phyloP scores from a whole-genome alignment of 2,329 filamentous ascomycete genomes.

The Trichoderma afroharzianum region DNA sequence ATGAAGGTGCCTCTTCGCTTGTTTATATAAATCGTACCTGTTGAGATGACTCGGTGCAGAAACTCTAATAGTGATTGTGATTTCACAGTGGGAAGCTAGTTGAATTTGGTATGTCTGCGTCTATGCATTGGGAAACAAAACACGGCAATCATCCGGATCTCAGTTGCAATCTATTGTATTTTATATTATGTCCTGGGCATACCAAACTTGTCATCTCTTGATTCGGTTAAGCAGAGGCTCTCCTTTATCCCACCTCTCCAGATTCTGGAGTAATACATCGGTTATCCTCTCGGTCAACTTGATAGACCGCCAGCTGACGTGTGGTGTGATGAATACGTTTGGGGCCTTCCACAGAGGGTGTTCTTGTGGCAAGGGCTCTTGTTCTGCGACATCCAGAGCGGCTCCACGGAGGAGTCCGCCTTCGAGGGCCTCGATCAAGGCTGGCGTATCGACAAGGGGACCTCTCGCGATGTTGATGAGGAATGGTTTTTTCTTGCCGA shows the following conservation, averaged over 20 bases:
- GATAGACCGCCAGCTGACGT: constrained; percentile 35
- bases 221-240: constrained; percentile 25
- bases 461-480: constrained; percentile 64
- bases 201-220: not conserved
- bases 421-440: constrained; percentile 54
- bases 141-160: not conserved
- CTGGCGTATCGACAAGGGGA: constrained; percentile 39
- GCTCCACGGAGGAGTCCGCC: constrained; percentile 48
- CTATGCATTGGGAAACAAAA: not conserved
- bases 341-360: constrained; percentile 62
- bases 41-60: not conserved
- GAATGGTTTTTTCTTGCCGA: constrained; percentile 46
- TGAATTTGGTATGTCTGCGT: not conserved
- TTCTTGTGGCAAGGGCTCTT: constrained; percentile 63
- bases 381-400: constrained; percentile 68
- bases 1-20: not conserved
- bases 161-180: not conserved
- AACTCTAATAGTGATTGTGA: not conserved
- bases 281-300: constrained; percentile 26
- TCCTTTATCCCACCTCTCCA: constrained; percentile 13
- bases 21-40: not conserved
- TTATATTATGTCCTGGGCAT: not conserved
- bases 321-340: constrained; percentile 57
- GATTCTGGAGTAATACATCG: constrained; percentile 7
- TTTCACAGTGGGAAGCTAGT: not conserved